Percentiles rank a stretch among this genome's conserved stretches.
phyloP scores from a whole-genome alignment of 164 flowering plant species.

The Litsea cubeba region DNA sequence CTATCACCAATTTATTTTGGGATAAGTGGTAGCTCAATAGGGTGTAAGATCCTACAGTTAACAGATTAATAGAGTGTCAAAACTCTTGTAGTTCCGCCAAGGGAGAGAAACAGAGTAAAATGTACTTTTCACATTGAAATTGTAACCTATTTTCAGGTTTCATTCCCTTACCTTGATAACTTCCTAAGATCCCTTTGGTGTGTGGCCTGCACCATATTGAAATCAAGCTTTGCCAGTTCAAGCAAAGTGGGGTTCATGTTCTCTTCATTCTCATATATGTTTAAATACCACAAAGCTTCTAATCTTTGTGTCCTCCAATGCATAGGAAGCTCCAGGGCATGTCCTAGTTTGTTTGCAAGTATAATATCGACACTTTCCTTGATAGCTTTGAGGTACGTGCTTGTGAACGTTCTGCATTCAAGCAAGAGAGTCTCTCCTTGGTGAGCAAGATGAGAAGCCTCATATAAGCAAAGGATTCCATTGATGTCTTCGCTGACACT shows the following conservation, averaged over 20 bases:
- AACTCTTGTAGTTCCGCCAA: too few relatives aligned
- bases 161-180: background rate
- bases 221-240: constrained; percentile 10
- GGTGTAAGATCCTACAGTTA: too few relatives aligned
- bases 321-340: constrained; percentile 32
- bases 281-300: constrained; percentile 18
- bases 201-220: constrained; percentile 2
- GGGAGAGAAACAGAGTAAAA: too few relatives aligned
- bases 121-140: too few relatives aligned
- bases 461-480: constrained; percentile 19
- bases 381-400: constrained; percentile 16
- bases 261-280: constrained; percentile 1
- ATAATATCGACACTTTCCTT: background rate
- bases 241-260: background rate
- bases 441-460: constrained; percentile 19
- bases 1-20: too few relatives aligned
- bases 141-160: too few relatives aligned
- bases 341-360: constrained; percentile 15
- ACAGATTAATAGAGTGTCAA: too few relatives aligned
- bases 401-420: constrained; percentile 28
- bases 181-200: background rate
- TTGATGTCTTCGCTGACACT: background rate
- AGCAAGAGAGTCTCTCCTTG: constrained; percentile 48
- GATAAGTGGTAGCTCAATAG: too few relatives aligned
- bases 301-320: constrained; percentile 42